Evolutionary conservation across 2,329 filamentous ascomycete species (phyloP), one percentile per base, ranked within the genome.

Genomic region (Fusarium proliferatum): DNA sequence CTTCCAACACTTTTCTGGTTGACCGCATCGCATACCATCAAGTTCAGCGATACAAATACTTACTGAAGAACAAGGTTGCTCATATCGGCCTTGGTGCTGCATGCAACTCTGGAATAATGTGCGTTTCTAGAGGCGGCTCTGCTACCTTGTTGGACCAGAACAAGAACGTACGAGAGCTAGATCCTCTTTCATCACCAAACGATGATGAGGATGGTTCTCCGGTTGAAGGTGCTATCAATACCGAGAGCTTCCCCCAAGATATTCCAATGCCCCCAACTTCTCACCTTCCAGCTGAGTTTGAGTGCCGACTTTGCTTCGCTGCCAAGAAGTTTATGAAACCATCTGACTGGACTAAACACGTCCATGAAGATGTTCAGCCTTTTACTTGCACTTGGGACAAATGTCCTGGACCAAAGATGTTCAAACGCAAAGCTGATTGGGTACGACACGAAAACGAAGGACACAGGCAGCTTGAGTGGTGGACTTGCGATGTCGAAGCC

Each of bases 341-440:
- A 21, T 97, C 95, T 0, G 95, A 98, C 82, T 98, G 95, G 95
- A 97, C 95, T 3, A 97, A 98, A 81, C 95, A 98, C 79, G 94
- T 98, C 2, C 94, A 97, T 76, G 95, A 97, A 82, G 95, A 98
- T 80, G 90, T 97, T 2, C 93, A 96, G 79, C 95, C 95, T 1
- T 97, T 97, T 76, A 97, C 94, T 6, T 98, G 95, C 82, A 97
- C 95, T 0, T 97, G 96, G 85, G 90, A 93, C 5, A 88, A 90
- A 57, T 97, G 95, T 79, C 88, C 89, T 13, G 94, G 97, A 53
- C 91, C 93, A 23, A 97, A 97, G 82, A 95, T 94, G 41, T 98
- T 97, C 86, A 97, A 97, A 83, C 90, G 95, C 53, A 98, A 97
- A 82, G 95, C 95, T 19, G 95, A 98, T 80, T 98, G 95, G 95